phyloP scores from a whole-genome alignment of 257 asterid genomes.

The Nyctanthes arbortristis region DNA sequence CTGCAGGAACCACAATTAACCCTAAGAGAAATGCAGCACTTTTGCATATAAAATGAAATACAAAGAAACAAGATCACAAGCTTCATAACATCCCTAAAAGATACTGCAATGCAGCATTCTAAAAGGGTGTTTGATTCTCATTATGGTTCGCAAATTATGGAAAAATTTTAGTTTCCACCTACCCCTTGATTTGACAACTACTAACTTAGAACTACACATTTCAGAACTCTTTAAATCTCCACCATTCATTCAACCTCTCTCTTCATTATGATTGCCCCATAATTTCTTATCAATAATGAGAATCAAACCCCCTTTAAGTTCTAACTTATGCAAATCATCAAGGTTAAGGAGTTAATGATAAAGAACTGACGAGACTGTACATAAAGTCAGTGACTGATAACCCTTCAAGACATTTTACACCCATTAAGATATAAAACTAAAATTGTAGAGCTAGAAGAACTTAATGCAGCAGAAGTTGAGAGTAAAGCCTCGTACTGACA shows the following conservation, averaged over 20 bases:
- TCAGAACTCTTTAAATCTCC: no score
- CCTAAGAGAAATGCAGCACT: background rate
- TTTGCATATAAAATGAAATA: background rate
- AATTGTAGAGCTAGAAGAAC: background rate
- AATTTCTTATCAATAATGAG: no score
- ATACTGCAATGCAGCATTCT: background rate
- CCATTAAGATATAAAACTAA: background rate
- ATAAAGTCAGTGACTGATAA: background rate
- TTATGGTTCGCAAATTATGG: no score
- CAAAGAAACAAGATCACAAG: slow-evolving; percentile 1
- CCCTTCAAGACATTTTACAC: background rate
- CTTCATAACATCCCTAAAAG: slow-evolving; percentile 4
- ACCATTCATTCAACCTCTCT: no score
- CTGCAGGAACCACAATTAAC: slow-evolving; percentile 5
- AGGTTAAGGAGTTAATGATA: background rate
- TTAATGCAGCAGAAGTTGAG: background rate
- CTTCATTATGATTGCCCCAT: no score
- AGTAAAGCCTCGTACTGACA: slow-evolving; percentile 9
- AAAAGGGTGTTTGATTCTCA: no score
- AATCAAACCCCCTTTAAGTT: no score
- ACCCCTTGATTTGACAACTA: no score
- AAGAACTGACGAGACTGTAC: background rate
- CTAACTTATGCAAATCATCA: slow-evolving; percentile 7
- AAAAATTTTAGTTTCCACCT: no score
- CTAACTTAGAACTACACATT: no score